A percentile compares a stretch with the other conserved stretches of the same genome.
These are phyloP conservation scores for Heliamphora pulchella DNA, from an alignment of 179 eudicot genomes.

Conservation along the genomic window DNA sequence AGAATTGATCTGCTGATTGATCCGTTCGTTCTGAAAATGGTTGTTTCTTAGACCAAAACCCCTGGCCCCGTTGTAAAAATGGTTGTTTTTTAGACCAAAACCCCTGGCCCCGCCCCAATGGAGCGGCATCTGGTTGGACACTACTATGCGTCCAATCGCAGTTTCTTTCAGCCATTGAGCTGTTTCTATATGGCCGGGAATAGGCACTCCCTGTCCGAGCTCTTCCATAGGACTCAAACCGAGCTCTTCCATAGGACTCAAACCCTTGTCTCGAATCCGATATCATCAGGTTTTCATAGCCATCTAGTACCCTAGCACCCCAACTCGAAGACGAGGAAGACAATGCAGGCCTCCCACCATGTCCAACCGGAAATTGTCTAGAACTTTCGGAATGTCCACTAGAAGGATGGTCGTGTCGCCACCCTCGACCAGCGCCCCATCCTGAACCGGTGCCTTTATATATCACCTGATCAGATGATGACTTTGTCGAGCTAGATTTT, in stretches of 20 bases:
- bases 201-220: background rate
- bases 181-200: background rate
- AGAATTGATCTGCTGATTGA: background rate
- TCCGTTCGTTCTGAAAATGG: too few relatives aligned
- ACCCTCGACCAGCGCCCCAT: slow-evolving; percentile 9
- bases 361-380: background rate
- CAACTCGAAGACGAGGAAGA: background rate
- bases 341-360: background rate
- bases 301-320: background rate
- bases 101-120: background rate
- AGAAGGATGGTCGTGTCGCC: too few relatives aligned
- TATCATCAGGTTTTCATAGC: background rate
- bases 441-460: background rate
- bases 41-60: too few relatives aligned
- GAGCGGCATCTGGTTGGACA: background rate
- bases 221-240: background rate
- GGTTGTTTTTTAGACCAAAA: too few relatives aligned
- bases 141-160: too few relatives aligned
- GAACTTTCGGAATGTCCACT: too few relatives aligned
- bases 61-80: too few relatives aligned
- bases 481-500: background rate
- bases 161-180: background rate
- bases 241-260: background rate
- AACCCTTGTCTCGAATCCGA: background rate
- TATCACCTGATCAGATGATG: too few relatives aligned